Conservation (phyloP, 2,329 filamentous ascomycete species). For the Ophiostoma fasciatum region DNA sequence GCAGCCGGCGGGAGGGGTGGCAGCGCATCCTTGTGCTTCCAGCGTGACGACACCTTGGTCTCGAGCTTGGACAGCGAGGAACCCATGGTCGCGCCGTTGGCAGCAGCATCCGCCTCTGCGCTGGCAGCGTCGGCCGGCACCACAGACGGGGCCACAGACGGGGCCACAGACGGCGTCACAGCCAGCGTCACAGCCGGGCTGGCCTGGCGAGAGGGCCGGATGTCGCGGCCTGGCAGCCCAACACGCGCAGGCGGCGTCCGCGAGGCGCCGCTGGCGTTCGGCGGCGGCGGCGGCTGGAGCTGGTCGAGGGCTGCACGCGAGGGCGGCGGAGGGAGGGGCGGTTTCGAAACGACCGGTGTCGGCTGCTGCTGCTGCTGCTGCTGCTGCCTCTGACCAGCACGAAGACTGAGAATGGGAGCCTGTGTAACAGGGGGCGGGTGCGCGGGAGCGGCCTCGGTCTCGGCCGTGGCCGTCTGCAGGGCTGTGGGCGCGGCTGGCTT, state of each 20-base stretch:
- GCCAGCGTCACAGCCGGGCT: conserved; percentile 1
- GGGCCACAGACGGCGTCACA: too few species aligned
- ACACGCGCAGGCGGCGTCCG: neutral
- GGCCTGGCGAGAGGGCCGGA: conserved; percentile 14
- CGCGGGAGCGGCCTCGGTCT: too few species aligned
- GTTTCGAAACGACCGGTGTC: too few species aligned
- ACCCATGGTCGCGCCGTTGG: conserved; percentile 14
- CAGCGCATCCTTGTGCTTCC: conserved; percentile 4
- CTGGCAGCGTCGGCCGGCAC: too few species aligned
- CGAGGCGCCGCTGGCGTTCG: neutral
- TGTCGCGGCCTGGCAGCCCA: conserved; percentile 17
- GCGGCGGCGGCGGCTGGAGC: conserved; percentile 4
- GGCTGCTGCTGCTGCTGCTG: conserved; percentile 4
- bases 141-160: too few species aligned
- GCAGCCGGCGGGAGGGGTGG: conserved; percentile 6
- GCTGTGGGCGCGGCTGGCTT: conserved; percentile 19
- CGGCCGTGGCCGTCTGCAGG: neutral
- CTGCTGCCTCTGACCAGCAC: too few species aligned
- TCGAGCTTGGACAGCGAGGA: conserved; percentile 15
- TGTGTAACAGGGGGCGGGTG: too few species aligned
- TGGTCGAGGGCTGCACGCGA: neutral
- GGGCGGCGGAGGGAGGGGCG: conserved; percentile 3
- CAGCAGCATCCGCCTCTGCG: conserved; percentile 1
- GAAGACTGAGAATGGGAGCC: too few species aligned
- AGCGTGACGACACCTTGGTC: conserved; percentile 12